Evolutionary conservation across 2,329 filamentous ascomycete species (phyloP), one percentile per base, ranked within the genome.

Genomic region (Nigrospora oryzae): DNA sequence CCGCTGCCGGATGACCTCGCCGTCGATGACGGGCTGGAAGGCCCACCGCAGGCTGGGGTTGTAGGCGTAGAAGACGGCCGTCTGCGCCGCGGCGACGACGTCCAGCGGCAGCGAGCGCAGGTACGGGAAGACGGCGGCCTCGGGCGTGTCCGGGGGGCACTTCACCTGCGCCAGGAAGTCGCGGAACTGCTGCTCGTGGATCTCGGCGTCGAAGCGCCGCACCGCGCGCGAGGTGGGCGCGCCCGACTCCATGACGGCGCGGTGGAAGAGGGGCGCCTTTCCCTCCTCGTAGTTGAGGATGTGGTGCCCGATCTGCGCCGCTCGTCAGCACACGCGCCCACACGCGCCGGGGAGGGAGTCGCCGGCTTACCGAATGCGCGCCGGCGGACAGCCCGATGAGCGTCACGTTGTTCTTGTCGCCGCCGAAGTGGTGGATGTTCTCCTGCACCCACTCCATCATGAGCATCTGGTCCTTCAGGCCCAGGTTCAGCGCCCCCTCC

Each of bases 401-500:
- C 0, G 71, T 74, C 13, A 78, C 70, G 35, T 71, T 66, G 5
- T 59, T 49, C 0, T 67, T 65, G 50, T 79, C 70, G 33, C 75
- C 76, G 2, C 74, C 75, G 51, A 79, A 80, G 1, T 60, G 58
- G 3, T 53, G 57, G 42, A 79, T 75, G 47, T 79, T 78, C 30
- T 75, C 69, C 42, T 70, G 66, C 2, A 79, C 67, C 76, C 75
- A 79, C 31, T 70, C 60, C n/a, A 79, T 59, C 11, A 71, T 59
- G 0, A 70, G 46, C 2, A 67, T 62, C 53, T 79, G 75, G 49
- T 80, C 77, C 42, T 66, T 65, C 3, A 79, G 56, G 0, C 79
- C 79, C n/a, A 74, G 53, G 49, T 83, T 83, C 3, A 80, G 65
- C 13, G 70, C 54, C 0, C 78, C 79, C 42, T 75, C 73, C 19